Evolutionary conservation across 257 asterid species (phyloP), one percentile per base, ranked within the genome.

Genomic region (Solanum ahanhuiri): DNA sequence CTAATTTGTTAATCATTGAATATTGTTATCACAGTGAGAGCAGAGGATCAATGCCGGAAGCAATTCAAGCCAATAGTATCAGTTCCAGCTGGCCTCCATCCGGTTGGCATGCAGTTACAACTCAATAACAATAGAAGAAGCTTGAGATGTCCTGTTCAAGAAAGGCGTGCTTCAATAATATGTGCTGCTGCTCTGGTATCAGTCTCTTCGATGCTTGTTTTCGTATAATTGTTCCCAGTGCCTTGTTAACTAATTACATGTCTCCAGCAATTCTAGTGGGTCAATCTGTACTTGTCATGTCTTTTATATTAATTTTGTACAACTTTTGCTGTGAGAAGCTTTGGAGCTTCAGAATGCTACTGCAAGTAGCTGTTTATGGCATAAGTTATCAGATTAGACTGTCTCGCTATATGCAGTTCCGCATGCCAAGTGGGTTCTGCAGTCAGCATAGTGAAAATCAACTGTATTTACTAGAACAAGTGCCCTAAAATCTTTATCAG

Each of bases 181-280:
- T 93, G 95, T 89, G 83, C 91, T 87, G 92, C 94, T 88, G 91
- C 95, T 85, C 88, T 93, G 96, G 97, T 95, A 93, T 90, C 85
- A 63, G 58, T 71, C 45, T 35, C 63, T 88, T 82, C 20, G 22
- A 9, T 31, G 20, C 17, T 12, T 34, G 12, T 20, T 10, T 75
- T 85, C 43, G 14, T 43, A 41, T 75, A 25, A 60, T 30, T 23
- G 34, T 33, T 77, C 15, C 9, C 23, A 25, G 12, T 87, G 69
- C 43, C 79, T 81, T 77, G 67, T 43, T 70, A 23, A 12, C 35
- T 41, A 45, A 72, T 35, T 48, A 83, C 45, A 41, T 10, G 73
- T 18, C 58, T 37, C 66, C 14, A 9, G 87, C 39, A n/a, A 34
- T 73, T 37, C 71, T 37, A 31, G 43, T 79, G 18, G n/a, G 28